These are phyloP conservation scores for Venturia aucupariae DNA, from an alignment of 2,329 filamentous ascomycete species.

Conservation along the genomic window DNA sequence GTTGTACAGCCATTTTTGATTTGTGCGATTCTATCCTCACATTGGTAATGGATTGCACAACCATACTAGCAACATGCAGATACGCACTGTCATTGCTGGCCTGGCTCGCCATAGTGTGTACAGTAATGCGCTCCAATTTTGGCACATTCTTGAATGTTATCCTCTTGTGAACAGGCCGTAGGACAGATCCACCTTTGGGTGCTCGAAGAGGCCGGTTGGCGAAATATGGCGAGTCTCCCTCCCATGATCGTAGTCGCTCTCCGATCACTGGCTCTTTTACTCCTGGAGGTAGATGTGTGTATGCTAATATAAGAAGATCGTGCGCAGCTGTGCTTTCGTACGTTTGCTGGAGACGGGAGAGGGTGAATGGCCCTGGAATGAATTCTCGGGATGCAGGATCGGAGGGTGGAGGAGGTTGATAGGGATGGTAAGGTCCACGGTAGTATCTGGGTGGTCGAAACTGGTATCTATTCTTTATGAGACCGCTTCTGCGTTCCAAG, in stretches of 20 bases:
- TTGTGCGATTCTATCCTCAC: slow-evolving; percentile 61
- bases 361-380: slow-evolving; percentile 80
- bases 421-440: slow-evolving; percentile 83
- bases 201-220: slow-evolving; percentile 79
- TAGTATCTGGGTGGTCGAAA: slow-evolving; percentile 92
- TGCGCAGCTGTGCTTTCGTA: slow-evolving; percentile 78
- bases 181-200: slow-evolving; percentile 66
- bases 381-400: slow-evolving; percentile 84
- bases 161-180: slow-evolving; percentile 58
- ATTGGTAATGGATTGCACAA: slow-evolving; percentile 78
- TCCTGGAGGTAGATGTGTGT: slow-evolving; percentile 76
- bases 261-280: slow-evolving; percentile 48
- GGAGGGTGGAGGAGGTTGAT: slow-evolving; percentile 78
- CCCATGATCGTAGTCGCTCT: slow-evolving; percentile 73
- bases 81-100: slow-evolving; percentile 62
- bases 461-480: slow-evolving; percentile 60
- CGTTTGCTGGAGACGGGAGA: slow-evolving; percentile 80
- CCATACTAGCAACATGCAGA: slow-evolving; percentile 74
- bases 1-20: slow-evolving; percentile 59
- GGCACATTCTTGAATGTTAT: slow-evolving; percentile 78
- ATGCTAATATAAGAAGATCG: slow-evolving; percentile 82
- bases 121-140: slow-evolving; percentile 66
- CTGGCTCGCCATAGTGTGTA: slow-evolving; percentile 64
- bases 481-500: neutral
- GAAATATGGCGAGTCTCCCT: slow-evolving; percentile 86